Conservation (phyloP, 2,329 filamentous ascomycete species). For the Fusarium sp. region DNA sequence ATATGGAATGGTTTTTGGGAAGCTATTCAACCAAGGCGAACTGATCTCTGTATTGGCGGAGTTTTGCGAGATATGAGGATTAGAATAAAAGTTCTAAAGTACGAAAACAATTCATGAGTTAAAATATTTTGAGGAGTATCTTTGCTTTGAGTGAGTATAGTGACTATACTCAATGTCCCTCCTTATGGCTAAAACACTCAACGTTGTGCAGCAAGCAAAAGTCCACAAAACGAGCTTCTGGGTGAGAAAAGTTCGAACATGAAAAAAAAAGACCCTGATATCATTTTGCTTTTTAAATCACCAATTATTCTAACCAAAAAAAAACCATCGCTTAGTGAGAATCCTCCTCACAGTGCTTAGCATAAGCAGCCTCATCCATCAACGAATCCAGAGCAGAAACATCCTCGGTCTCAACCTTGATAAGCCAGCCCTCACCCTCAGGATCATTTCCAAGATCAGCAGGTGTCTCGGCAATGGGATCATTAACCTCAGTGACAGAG, state of each 20-base stretch:
- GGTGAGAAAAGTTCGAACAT: not conserved
- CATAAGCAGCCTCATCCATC: constrained; percentile 79
- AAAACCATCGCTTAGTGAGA: constrained; percentile 24
- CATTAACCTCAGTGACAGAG: constrained; percentile 78
- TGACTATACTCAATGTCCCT: too few relatives aligned
- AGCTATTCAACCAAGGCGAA: constrained; percentile 43
- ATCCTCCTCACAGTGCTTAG: constrained; percentile 40
- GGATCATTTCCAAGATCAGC: constrained; percentile 76
- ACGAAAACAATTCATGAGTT: constrained; percentile 18
- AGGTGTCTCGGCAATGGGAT: constrained; percentile 39
- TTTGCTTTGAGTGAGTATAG: not conserved
- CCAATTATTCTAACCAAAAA: constrained; percentile 21
- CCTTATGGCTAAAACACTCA: too few relatives aligned
- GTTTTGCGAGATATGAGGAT: constrained; percentile 31
- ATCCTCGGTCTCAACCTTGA: constrained; percentile 78
- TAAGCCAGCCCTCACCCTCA: constrained; percentile 85
- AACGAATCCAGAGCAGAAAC: constrained; percentile 68
- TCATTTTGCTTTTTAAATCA: constrained; percentile 36
- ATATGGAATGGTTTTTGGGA: constrained; percentile 34
- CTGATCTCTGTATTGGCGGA: constrained; percentile 32
- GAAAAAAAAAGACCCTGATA: constrained; percentile 30
- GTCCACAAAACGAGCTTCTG: not conserved
- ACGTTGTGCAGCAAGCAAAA: too few relatives aligned
- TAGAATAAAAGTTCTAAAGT: constrained; percentile 29
- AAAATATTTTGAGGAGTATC: not conserved